Conservation (phyloP, 371 early-diverging fungal species). For the Mortierella sp. region DNA sequence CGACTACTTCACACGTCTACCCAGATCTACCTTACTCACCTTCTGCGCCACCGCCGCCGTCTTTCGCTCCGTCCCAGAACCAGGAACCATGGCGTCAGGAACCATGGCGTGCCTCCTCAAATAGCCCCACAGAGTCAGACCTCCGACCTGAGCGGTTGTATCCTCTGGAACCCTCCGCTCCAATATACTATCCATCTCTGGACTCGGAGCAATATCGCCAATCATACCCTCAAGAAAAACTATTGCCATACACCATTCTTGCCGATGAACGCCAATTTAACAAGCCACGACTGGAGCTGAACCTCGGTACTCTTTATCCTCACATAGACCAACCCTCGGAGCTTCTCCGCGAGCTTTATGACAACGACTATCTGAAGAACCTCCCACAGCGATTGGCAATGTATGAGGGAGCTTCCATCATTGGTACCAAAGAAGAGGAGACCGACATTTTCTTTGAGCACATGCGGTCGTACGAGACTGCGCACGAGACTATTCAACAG, state of each 20-base stretch:
- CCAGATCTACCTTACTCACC: conserved; percentile 12
- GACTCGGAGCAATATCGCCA: background rate
- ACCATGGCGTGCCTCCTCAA: conserved; percentile 26
- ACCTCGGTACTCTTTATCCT: background rate
- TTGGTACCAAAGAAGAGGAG: conserved; percentile 5
- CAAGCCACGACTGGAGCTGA: conserved; percentile 9
- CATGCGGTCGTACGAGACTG: conserved; percentile 29
- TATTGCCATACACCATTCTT: background rate
- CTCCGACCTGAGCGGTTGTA: conserved; percentile 9
- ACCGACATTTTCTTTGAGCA: conserved; percentile 15
- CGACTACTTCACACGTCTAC: background rate
- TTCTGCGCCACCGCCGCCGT: conserved; percentile 5
- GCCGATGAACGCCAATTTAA: background rate
- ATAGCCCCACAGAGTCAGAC: conserved; percentile 21
- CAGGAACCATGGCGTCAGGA: conserved; percentile 28
- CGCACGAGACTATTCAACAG: conserved; percentile 44
- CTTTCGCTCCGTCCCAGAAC: background rate
- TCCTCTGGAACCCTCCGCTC: conserved; percentile 17
- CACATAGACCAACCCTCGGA: conserved; percentile 4
- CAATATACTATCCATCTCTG: conserved; percentile 15
- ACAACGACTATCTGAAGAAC: conserved; percentile 16
- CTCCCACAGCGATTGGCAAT: conserved; percentile 13
- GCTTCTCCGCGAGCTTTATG: conserved; percentile 20
- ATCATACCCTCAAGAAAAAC: conserved; percentile 10
- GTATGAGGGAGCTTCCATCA: conserved; percentile 3